Conservation (phyloP, 73 alveolate species). For the Stentor roeselii region DNA sequence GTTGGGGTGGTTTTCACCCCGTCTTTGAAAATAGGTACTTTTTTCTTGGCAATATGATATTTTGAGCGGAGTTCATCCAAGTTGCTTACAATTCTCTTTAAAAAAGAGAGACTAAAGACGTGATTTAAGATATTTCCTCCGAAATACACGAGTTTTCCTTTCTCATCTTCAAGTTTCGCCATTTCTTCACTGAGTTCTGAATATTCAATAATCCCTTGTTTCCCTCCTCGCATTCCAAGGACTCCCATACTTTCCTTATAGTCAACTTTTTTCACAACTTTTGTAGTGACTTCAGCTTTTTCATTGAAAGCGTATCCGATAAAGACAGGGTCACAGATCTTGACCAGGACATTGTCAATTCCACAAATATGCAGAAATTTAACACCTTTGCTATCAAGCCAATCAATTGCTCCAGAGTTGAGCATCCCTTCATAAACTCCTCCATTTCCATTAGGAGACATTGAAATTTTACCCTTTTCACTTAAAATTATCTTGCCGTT, state of each 20-base stretch:
- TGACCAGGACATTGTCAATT: conserved; percentile 67
- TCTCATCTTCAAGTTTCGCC: conserved; percentile 26
- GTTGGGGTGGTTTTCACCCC: conserved; percentile 42
- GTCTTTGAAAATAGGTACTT: conserved; percentile 49
- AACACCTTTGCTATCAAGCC: conserved; percentile 44
- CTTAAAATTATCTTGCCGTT: conserved; percentile 70
- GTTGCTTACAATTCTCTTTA: conserved; percentile 40
- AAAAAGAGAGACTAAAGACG: conserved; percentile 41
- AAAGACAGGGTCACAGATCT: conserved; percentile 70
- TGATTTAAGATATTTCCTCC: conserved; percentile 69
- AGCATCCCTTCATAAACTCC: conserved; percentile 66
- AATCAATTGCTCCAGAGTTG: conserved; percentile 31
- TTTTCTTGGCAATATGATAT: conserved; percentile 74
- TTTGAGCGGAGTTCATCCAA: conserved; percentile 34
- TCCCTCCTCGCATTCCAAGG: conserved; percentile 48
- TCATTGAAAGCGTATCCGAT: conserved; percentile 51
- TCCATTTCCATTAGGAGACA: conserved; percentile 78
- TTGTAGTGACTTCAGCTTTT: conserved; percentile 53
- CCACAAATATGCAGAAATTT: conserved; percentile 69
- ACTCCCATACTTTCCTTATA: conserved; percentile 67
- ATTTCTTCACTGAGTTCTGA: conserved; percentile 55
- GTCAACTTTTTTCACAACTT: conserved; percentile 42
- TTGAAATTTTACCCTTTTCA: conserved; percentile 34
- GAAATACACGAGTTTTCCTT: conserved; percentile 50
- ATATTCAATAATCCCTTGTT: conserved; percentile 63